Base-by-base conservation (phyloP, 805 yeast genomes). In the Candida germanica region DNA sequence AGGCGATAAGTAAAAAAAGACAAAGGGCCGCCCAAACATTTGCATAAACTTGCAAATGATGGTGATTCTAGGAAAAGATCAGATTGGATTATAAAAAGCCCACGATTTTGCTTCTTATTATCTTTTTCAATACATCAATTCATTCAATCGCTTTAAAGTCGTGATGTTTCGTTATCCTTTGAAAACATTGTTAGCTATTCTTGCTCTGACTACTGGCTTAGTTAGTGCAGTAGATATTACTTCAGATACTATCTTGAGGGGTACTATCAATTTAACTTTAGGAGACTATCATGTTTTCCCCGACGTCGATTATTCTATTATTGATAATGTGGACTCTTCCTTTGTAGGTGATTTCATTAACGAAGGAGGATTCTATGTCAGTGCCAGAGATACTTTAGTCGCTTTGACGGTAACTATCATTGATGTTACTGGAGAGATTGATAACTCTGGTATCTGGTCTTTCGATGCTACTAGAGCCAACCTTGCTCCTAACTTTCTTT, bases 301-400 rank as follows among this genome's bases (percentile, higher is more conserved):
- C 1, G 56, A 51, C 22, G 56, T 45, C 4, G 48, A 46, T 30
- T 57, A 50, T 43, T 54, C 64, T 6, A 51, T 58, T 22, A 40
- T 56, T 23, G 46, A 51, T 30, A 53, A 52, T 35, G 42, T 48
- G 5, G 8, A 40, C 12, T 42, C 46, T n/a, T 35, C 40, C 13
- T 34, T 57, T 11, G 37, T 46, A 22, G 61, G 62, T 22, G 19
- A 29, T 13, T 36, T 58, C n/a, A 25, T 39, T 30, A 42, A 31
- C 23, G 40, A 47, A 8, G 60, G 59, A 24, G 15, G 20, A 7
- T 31, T 48, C 20, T 50, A 40, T 26, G 34, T 53, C 14, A 24
- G 53, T 6, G 36, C 50, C 12, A 38, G 35, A 15, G 38, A 32
- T 16, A 9, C 26, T 35, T 10, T 9, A n/a, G 6, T 47, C 15